phyloP scores from a whole-genome alignment of 495 filamentous ascomycete species.

The Achaetomiella virescens region DNA sequence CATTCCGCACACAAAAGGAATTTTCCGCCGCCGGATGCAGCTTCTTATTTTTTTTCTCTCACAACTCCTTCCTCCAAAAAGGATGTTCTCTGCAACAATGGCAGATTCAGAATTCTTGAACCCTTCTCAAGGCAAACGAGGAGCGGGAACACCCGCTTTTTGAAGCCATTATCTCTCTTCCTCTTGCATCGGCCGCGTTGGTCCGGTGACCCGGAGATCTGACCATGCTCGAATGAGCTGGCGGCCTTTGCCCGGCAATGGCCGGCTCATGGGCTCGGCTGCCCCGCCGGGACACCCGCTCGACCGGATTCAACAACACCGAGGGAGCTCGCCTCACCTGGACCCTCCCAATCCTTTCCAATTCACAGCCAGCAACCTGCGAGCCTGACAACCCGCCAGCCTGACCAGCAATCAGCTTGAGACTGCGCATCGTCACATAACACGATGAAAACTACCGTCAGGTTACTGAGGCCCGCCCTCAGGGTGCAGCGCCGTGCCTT shows the following conservation, averaged over 20 bases:
- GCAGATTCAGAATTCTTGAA: not conserved
- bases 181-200: not conserved
- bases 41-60: constrained; percentile 1
- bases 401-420: not conserved
- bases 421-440: not conserved
- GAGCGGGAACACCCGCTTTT: constrained; percentile 9
- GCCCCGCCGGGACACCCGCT: constrained; percentile 6
- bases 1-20: constrained; percentile 13
- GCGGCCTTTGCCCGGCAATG: constrained; percentile 28
- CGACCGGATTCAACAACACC: constrained; percentile 9
- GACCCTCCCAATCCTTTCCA: not conserved
- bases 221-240: constrained; percentile 15
- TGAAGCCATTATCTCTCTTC: not conserved
- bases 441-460: constrained; percentile 30
- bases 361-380: not conserved
- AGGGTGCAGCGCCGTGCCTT: constrained; percentile 44
- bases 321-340: not conserved
- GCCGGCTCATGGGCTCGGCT: constrained; percentile 25
- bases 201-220: constrained; percentile 9
- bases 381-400: too few relatives aligned
- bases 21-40: not conserved
- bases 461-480: constrained; percentile 24
- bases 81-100: not conserved
- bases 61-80: not conserved
- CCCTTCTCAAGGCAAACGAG: not conserved